Conservation (phyloP, 345 rosid species). For the Euphorbia pulcherrima region DNA sequence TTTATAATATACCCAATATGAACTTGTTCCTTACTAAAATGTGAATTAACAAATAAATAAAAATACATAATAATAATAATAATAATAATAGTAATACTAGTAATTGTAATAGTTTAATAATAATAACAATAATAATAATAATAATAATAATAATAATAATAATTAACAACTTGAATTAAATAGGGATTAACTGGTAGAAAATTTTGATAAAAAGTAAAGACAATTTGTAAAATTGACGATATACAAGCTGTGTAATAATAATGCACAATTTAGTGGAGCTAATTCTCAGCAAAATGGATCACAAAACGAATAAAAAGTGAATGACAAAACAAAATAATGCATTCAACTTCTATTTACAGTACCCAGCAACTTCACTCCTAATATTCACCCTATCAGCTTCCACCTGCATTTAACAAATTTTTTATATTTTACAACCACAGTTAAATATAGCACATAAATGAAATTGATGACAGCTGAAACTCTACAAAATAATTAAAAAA, state of each 20-base stretch:
- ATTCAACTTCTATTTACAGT: slow-evolving; percentile 27
- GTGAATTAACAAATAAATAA: too few relatives aligned
- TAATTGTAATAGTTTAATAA: too few relatives aligned
- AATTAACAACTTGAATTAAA: too few relatives aligned
- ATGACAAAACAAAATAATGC: slow-evolving; percentile 15
- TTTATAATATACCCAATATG: too few relatives aligned
- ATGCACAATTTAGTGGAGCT: slow-evolving; percentile 15
- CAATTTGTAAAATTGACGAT: slow-evolving; percentile 7
- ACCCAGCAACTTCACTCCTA: slow-evolving; percentile 13
- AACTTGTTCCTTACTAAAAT: too few relatives aligned
- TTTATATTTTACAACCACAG: background rate
- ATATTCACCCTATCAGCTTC: slow-evolving; percentile 25
- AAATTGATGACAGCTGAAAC: background rate
- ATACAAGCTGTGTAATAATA: slow-evolving; percentile 8
- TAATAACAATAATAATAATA: too few relatives aligned
- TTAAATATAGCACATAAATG: too few relatives aligned
- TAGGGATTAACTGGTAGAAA: background rate
- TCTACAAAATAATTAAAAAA: background rate
- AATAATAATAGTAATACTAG: too few relatives aligned
- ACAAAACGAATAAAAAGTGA: slow-evolving; percentile 13
- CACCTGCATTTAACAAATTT: slow-evolving; percentile 32
- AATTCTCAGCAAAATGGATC: slow-evolving; percentile 14
- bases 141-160: too few relatives aligned
- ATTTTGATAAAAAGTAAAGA: background rate
- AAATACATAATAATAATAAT: too few relatives aligned